Percentiles rank a stretch among this genome's conserved stretches.
Evolutionary conservation across 495 filamentous ascomycete genomes (phyloP).

Genomic region (Aspergillus funiculosus): DNA sequence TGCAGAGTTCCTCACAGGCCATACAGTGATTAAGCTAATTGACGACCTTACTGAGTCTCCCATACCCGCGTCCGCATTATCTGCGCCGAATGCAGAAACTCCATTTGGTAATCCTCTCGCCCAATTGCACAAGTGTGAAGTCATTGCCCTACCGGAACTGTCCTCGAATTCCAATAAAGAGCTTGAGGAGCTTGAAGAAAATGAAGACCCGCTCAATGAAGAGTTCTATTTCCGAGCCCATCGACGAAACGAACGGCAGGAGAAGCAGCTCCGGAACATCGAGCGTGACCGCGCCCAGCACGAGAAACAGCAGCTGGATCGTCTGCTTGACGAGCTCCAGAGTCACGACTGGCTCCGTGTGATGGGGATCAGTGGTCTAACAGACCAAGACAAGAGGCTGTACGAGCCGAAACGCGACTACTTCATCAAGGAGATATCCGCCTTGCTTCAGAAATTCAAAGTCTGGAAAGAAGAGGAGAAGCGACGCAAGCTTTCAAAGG

Average conservation of each 20-base stretch:
- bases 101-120: conserved; percentile 42
- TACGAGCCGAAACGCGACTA: conserved; percentile 81
- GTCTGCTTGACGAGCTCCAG: conserved; percentile 78
- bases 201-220: conserved; percentile 69
- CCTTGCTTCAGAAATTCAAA: conserved; percentile 78
- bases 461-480: conserved; percentile 89
- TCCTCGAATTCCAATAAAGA: not conserved
- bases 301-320: conserved; percentile 81
- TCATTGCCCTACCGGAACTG: conserved; percentile 24
- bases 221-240: conserved; percentile 62
- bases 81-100: conserved; percentile 17
- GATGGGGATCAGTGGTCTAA: conserved; percentile 86
- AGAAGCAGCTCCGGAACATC: conserved; percentile 88
- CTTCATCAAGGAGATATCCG: conserved; percentile 74
- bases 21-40: conserved; percentile 41
- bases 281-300: conserved; percentile 89
- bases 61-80: conserved; percentile 7
- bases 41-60: conserved; percentile 39
- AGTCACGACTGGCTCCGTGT: conserved; percentile 89
- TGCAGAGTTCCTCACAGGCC: conserved; percentile 40
- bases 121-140: conserved; percentile 31
- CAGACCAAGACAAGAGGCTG: conserved; percentile 73
- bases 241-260: conserved; percentile 72
- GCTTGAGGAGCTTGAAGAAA: conserved; percentile 36
- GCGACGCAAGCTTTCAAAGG: conserved; percentile 62